Evolutionary conservation across 1,284 basidiomycete genomes (phyloP), one percentile per base, ranked within the genome.

Genomic region (Marasmius tenuissimus): DNA sequence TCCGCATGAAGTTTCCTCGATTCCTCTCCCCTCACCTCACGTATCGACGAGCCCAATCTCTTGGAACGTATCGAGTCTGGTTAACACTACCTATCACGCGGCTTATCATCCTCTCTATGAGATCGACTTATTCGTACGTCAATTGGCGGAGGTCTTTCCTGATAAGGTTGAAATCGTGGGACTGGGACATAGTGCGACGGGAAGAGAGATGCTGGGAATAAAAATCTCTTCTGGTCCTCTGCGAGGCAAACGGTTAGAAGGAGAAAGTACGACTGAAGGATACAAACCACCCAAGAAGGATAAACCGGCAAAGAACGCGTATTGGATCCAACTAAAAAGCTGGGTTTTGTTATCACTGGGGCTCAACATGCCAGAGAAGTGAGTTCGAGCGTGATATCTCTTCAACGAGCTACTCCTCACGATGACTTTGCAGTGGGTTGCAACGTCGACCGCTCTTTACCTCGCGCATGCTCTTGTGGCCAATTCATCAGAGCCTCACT

Each of bases 311-410:
- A 59, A 55, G 67, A 66, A 50, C 58, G 61, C 9, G 62, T 62
- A 8, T 58, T 58, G 6, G 53, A 65, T 37, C 58, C 64, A n/a
- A 68, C 62, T 33, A 70, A 72, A 64, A 83, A 82, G 68, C 66
- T 77, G 9, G 82, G 87, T 14, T 84, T 94, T 67, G 83, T 93
- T n/a, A 78, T 94, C 50, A 78, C 85, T 6, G 89, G 89, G 9
- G 89, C 91, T 0, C 90, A 92, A 69, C 93, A 94, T 73, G 90
- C 91, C 22, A 81, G 92, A 48, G 92, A 94, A 81, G 89, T 89
- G 62, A 40, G 79, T 73, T 40, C 57, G 42, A 9, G 34, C 49
- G 8, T 20, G 27, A 12, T 20, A 34, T 18, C 14, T 7, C 56
- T 50, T 52, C 61, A 16, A 39, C 47, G 18, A 37, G 12, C 59